A percentile compares a stretch with the other conserved stretches of the same genome.
phyloP scores from a whole-genome alignment of 192 early-diverging fungal genomes.

The Radiomyces spectabilis region DNA sequence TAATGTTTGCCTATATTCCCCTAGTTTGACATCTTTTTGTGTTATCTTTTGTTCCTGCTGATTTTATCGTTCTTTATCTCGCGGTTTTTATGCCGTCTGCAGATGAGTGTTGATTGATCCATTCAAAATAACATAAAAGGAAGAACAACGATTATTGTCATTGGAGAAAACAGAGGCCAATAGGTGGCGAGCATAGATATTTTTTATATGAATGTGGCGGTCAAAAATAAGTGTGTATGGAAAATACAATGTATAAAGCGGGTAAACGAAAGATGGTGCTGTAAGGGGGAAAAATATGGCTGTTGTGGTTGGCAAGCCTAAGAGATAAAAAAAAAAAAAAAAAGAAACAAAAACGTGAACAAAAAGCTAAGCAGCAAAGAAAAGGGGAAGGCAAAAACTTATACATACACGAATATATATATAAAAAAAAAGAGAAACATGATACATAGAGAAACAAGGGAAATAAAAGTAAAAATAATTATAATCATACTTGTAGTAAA shows the following conservation, averaged over 20 bases:
- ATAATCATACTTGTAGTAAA: no score
- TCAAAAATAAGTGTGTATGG: no score
- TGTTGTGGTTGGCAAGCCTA: neutral
- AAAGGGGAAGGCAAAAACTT: neutral
- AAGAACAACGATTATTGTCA: no score
- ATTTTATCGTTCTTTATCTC: no score
- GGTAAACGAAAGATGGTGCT: neutral
- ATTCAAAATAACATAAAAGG: no score
- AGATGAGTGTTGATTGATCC: no score
- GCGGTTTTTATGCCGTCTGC: no score
- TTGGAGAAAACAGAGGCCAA: no score
- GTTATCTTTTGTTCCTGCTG: neutral
- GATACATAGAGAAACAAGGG: neutral
- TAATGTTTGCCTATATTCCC: no score
- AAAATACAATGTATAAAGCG: neutral
- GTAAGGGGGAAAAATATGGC: neutral
- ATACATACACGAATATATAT: neutral
- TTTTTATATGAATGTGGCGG: no score
- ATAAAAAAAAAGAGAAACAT: neutral
- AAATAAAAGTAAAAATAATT: neutral
- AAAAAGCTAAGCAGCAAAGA: neutral
- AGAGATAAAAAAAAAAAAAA: neutral
- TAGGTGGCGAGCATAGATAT: no score
- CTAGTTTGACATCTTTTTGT: conserved; percentile 2
- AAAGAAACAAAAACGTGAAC: conserved; percentile 2